Evolutionary conservation across 352 stramenopile species (phyloP).

Genomic region (Phytopythium sindhum): DNA sequence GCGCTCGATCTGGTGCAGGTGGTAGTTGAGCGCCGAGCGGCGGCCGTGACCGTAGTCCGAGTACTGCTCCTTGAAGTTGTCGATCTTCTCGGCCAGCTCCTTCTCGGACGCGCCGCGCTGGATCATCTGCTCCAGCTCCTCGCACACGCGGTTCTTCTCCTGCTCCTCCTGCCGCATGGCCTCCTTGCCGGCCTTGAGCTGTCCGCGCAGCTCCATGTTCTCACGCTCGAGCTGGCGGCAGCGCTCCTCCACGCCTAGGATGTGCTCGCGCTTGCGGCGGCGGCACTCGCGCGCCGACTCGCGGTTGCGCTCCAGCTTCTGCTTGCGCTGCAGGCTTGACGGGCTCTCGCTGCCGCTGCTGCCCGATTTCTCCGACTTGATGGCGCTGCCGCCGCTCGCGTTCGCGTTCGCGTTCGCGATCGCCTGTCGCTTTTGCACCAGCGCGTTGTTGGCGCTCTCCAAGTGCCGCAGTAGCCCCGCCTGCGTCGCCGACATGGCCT

Average conservation of each 20-base stretch:
- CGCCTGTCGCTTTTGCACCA: slow-evolving; percentile 59
- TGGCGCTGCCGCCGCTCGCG: slow-evolving; percentile 14
- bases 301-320: slow-evolving; percentile 91
- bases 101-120: slow-evolving; percentile 74
- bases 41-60: slow-evolving; percentile 91
- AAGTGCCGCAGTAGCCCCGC: slow-evolving; percentile 65
- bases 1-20: slow-evolving; percentile 92
- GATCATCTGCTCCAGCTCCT: slow-evolving; percentile 84
- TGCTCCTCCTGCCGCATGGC: slow-evolving; percentile 83
- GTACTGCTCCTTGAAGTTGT: slow-evolving; percentile 94
- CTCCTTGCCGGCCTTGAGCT: slow-evolving; percentile 86
- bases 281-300: slow-evolving; percentile 89
- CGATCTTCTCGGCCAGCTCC: slow-evolving; percentile 92
- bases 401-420: slow-evolving; percentile 6
- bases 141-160: slow-evolving; percentile 82
- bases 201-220: slow-evolving; percentile 89
- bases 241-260: slow-evolving; percentile 73
- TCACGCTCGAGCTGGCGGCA: slow-evolving; percentile 85
- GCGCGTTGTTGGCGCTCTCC: slow-evolving; percentile 66
- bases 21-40: slow-evolving; percentile 82
- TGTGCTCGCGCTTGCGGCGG: slow-evolving; percentile 86
- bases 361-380: slow-evolving; percentile 51
- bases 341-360: slow-evolving; percentile 58
- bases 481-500: slow-evolving; percentile 49
- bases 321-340: slow-evolving; percentile 62